Base-by-base conservation (phyloP, 129 eudicot genomes). In the Solidago caesia region DNA sequence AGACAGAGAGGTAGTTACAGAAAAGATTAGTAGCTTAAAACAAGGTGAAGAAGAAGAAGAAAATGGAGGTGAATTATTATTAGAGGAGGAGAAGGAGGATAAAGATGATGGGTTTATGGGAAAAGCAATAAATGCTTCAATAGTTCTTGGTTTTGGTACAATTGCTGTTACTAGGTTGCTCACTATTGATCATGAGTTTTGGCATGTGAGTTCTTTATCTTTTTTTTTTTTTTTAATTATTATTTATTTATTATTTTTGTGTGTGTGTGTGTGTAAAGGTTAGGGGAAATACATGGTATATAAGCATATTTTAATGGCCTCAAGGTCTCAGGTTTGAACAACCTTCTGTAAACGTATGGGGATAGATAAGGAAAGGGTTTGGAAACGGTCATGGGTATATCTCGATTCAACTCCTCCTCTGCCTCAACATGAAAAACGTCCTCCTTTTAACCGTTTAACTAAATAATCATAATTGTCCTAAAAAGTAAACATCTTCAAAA, bases 111-210 rank as follows among this genome's bases (percentile, higher is more conserved):
- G 78, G 75, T 72, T 81, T 25, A 64, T 72, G 47, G 75, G 81
- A 70, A 81, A 81, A 67, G 88, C 86, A 33, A 69, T 92, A 13
- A 89, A 92, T 84, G 96, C 96, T 66, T 62, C 91, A 6, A 89
- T 91, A 79, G 97, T 92, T 72, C 91, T 92, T 79, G 96, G 86
- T 78, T 78, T 86, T 82, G 92, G 96, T 70, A 73, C 92, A 66
- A 75, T 91, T 77, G 96, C 89, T 43, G 75, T 91, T 78, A 89
- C 97, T 26, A 89, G 73, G 78, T 76, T 91, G 91, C 92, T 91
- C 83, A 83, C 97, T 59, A 89, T 91, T 81, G 97, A 91, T 80
- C 97, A 89, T 53, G 92, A 92, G 44, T 89, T 72, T 72, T 91
- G 97, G 97, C 97, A 91, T 64, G 97, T 91, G 46, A 86, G 94